A percentile compares a stretch with the other conserved stretches of the same genome.
Conservation (phyloP, 1,139 yeast species). For the Kodamaea plutei region DNA sequence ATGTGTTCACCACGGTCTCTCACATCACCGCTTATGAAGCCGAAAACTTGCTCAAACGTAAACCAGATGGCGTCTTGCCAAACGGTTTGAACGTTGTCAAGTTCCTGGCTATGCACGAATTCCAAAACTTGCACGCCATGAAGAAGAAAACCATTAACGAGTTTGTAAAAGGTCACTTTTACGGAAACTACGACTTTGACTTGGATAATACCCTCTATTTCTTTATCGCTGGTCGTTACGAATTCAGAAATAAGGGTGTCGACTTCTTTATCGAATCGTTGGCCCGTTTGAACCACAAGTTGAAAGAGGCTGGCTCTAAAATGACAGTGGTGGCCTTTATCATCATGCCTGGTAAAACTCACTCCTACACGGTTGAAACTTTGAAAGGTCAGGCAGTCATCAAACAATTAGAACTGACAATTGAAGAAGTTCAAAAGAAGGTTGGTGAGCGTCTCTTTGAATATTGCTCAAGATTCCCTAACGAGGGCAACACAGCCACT, state of each 20-base stretch:
- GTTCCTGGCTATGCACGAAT: conserved; percentile 96
- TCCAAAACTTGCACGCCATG: conserved; percentile 91
- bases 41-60: conserved; percentile 87
- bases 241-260: conserved; percentile 94
- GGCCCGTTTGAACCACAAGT: conserved; percentile 84
- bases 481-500: conserved; percentile 52
- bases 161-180: conserved; percentile 93
- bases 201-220: conserved; percentile 90
- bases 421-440: conserved; percentile 80
- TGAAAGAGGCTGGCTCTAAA: conserved; percentile 77
- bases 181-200: conserved; percentile 94
- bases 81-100: conserved; percentile 94
- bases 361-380: conserved; percentile 93
- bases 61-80: conserved; percentile 97
- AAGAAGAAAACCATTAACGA: conserved; percentile 91
- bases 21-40: conserved; percentile 95
- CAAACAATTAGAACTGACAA: conserved; percentile 84
- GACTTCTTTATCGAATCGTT: conserved; percentile 91
- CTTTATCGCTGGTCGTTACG: conserved; percentile 96
- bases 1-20: conserved; percentile 95
- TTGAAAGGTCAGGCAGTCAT: conserved; percentile 95
- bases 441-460: conserved; percentile 88
- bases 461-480: conserved; percentile 81
- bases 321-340: conserved; percentile 97
- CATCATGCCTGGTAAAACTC: conserved; percentile 95